These are phyloP conservation scores for Aspergillus fructus DNA, from an alignment of 2,329 filamentous ascomycete species.

Conservation along the genomic window DNA sequence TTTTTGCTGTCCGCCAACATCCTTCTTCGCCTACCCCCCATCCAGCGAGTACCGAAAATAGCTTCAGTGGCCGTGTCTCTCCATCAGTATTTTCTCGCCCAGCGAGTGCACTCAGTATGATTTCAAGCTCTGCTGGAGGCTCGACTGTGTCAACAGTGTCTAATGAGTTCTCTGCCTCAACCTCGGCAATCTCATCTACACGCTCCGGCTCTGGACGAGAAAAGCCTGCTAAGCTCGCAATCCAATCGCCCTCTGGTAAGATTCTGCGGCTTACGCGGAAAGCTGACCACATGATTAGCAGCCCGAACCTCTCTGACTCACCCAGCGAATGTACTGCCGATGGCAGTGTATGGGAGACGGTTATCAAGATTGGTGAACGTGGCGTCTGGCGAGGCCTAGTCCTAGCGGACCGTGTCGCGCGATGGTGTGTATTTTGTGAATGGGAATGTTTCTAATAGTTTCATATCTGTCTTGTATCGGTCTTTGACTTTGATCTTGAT, in stretches of 20 bases:
- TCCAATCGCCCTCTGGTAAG: constrained; percentile 91
- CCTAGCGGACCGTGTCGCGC: constrained; percentile 62
- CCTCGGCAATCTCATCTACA: constrained; percentile 56
- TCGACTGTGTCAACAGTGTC: constrained; percentile 50
- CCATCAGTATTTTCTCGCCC: constrained; percentile 56
- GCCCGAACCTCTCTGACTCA: constrained; percentile 31
- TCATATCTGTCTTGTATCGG: background rate
- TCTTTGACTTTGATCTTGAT: constrained; percentile 5
- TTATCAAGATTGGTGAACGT: constrained; percentile 65
- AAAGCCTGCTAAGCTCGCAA: constrained; percentile 93
- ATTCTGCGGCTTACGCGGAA: constrained; percentile 68
- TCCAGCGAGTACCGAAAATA: constrained; percentile 34
- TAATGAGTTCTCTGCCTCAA: constrained; percentile 42
- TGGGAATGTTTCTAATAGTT: constrained; percentile 57
- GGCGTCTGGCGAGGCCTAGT: constrained; percentile 64
- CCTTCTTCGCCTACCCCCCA: constrained; percentile 60
- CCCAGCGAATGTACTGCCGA: constrained; percentile 42
- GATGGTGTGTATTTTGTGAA: constrained; percentile 69
- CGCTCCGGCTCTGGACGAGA: constrained; percentile 39
- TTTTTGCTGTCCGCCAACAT: constrained; percentile 93
- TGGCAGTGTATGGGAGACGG: constrained; percentile 64
- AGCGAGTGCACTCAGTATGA: constrained; percentile 60
- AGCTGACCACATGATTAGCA: constrained; percentile 45
- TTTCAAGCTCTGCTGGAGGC: constrained; percentile 53
- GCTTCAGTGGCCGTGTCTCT: constrained; percentile 46